Evolutionary conservation across 495 filamentous ascomycete species (phyloP).

Genomic region (Penicillium parvum): DNA sequence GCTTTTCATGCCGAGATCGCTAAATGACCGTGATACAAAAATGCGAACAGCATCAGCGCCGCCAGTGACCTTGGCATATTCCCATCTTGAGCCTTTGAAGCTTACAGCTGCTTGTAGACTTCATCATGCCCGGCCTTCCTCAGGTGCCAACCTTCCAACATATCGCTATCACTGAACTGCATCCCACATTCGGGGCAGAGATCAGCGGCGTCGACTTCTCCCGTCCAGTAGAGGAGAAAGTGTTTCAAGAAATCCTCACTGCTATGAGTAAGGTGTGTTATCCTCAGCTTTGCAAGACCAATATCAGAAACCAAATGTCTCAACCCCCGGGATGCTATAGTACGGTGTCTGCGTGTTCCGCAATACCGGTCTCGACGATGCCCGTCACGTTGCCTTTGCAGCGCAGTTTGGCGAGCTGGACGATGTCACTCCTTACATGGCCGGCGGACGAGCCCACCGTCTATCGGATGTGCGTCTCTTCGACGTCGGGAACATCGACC

Average conservation of each 20-base stretch:
- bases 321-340: constrained; percentile 23
- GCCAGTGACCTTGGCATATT: no score
- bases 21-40: no score
- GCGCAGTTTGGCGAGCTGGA: constrained; percentile 53
- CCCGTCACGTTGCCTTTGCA: constrained; percentile 52
- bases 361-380: constrained; percentile 47
- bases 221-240: constrained; percentile 36
- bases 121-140: constrained; percentile 5
- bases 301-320: background rate
- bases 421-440: constrained; percentile 52
- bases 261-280: constrained; percentile 15
- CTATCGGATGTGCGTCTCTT: constrained; percentile 50
- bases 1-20: constrained; percentile 13
- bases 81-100: no score
- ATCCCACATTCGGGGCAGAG: constrained; percentile 54
- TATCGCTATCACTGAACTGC: constrained; percentile 37
- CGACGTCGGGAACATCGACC: constrained; percentile 47
- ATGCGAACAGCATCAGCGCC: no score
- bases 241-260: constrained; percentile 36
- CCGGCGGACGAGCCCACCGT: constrained; percentile 41
- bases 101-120: no score
- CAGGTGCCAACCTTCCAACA: background rate
- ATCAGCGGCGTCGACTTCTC: constrained; percentile 48
- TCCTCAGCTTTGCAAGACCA: background rate
- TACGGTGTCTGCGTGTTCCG: constrained; percentile 57